These are phyloP conservation scores for Gaertneriomyces semiglobifer DNA, from an alignment of 192 early-diverging fungal genomes.

Conservation along the genomic window DNA sequence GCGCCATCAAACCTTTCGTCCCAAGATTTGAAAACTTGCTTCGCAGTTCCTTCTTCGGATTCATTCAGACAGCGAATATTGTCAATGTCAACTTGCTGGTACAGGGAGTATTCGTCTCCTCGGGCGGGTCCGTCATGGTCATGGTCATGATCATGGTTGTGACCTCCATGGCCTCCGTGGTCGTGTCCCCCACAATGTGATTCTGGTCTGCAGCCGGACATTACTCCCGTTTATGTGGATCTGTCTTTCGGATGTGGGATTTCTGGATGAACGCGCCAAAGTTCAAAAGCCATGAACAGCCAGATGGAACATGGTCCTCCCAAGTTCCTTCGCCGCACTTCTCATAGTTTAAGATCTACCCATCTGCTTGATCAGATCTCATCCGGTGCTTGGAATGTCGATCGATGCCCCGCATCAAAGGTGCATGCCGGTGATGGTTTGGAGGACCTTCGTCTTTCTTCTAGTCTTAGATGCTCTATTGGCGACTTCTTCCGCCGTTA, in stretches of 20 bases:
- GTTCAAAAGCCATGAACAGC: too few species aligned
- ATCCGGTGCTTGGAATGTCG: too few species aligned
- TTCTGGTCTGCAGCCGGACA: slow-evolving; percentile 53
- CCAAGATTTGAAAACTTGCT: slow-evolving; percentile 83
- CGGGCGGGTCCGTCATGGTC: slow-evolving; percentile 55
- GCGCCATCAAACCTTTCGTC: slow-evolving; percentile 69
- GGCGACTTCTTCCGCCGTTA: too few species aligned
- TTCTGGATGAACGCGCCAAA: too few species aligned
- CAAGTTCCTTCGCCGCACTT: too few species aligned
- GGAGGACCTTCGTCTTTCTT: too few species aligned
- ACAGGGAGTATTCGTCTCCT: slow-evolving; percentile 55
- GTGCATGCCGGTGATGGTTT: too few species aligned
- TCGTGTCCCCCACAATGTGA: slow-evolving; percentile 46
- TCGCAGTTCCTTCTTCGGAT: slow-evolving; percentile 54
- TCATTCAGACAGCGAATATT: slow-evolving; percentile 82
- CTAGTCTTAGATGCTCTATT: too few species aligned
- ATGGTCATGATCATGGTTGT: slow-evolving; percentile 72
- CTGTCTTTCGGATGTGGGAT: neutral
- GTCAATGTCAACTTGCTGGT: slow-evolving; percentile 73
- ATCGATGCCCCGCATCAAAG: too few species aligned
- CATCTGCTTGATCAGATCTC: too few species aligned
- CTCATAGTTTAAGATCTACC: too few species aligned
- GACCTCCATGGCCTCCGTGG: slow-evolving; percentile 54
- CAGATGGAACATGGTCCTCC: too few species aligned
- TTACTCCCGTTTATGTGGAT: neutral